A percentile compares a stretch with the other conserved stretches of the same genome.
phyloP scores from a whole-genome alignment of 768 basidiomycete genomes.

The Mycena venus region DNA sequence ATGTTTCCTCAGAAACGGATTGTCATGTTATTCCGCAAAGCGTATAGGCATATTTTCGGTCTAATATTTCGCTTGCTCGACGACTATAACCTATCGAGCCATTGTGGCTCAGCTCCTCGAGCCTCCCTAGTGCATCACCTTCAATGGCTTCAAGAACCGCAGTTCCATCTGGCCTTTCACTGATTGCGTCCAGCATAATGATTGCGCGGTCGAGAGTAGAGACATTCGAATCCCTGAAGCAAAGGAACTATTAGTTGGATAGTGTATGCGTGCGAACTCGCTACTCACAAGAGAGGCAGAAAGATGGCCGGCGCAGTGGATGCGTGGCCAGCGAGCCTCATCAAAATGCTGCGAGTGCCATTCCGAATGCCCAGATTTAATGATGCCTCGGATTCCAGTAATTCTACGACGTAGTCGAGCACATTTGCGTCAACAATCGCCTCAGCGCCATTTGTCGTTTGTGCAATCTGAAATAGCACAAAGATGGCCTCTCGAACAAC shows the following conservation, averaged over 20 bases:
- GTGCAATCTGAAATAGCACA: background rate
- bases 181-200: background rate
- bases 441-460: background rate
- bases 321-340: background rate
- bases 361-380: background rate
- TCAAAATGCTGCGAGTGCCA: background rate
- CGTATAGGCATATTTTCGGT: too few species aligned
- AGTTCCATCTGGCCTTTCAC: background rate
- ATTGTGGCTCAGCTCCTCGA: background rate
- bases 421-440: background rate
- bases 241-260: background rate
- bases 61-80: background rate
- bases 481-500: too few species aligned
- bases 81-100: too few species aligned
- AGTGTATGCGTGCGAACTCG: background rate
- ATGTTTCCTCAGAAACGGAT: too few species aligned
- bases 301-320: background rate
- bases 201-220: background rate
- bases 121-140: background rate
- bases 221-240: background rate
- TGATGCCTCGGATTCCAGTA: background rate
- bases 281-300: too few species aligned
- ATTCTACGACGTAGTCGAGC: background rate
- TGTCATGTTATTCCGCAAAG: background rate
- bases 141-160: background rate